Conservation (phyloP, 2,329 filamentous ascomycete species). For the Harringtonia lauricola region DNA sequence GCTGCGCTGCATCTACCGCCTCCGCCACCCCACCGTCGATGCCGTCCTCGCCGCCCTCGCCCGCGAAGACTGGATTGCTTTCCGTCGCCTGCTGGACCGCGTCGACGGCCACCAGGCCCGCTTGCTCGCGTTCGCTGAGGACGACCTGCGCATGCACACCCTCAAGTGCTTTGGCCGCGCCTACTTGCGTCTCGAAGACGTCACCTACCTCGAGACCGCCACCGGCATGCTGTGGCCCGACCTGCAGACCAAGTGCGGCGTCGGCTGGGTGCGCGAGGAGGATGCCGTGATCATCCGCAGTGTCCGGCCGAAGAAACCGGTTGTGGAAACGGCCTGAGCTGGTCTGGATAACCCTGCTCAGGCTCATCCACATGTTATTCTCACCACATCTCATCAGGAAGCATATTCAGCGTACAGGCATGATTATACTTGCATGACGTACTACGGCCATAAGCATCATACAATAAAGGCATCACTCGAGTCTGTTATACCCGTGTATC, state of each 20-base stretch:
- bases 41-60: constrained; percentile 58
- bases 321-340: background rate
- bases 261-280: constrained; percentile 76
- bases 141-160: constrained; percentile 61
- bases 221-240: constrained; percentile 62
- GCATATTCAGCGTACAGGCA: no score
- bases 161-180: constrained; percentile 78
- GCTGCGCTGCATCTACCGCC: constrained; percentile 47
- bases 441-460: no score
- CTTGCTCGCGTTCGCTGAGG: constrained; percentile 73
- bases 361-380: no score
- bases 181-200: constrained; percentile 61
- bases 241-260: constrained; percentile 54
- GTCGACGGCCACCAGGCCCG: constrained; percentile 74
- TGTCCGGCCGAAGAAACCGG: constrained; percentile 25
- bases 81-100: constrained; percentile 55
- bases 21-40: constrained; percentile 59
- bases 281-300: constrained; percentile 65
- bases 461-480: no score
- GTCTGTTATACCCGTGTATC: no score
- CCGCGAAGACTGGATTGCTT: constrained; percentile 72
- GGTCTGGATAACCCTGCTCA: no score
- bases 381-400: no score
- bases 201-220: constrained; percentile 56
- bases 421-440: no score